Base-by-base conservation (phyloP, 2,329 filamentous ascomycete genomes). In the Aspergillus sclerotialis region DNA sequence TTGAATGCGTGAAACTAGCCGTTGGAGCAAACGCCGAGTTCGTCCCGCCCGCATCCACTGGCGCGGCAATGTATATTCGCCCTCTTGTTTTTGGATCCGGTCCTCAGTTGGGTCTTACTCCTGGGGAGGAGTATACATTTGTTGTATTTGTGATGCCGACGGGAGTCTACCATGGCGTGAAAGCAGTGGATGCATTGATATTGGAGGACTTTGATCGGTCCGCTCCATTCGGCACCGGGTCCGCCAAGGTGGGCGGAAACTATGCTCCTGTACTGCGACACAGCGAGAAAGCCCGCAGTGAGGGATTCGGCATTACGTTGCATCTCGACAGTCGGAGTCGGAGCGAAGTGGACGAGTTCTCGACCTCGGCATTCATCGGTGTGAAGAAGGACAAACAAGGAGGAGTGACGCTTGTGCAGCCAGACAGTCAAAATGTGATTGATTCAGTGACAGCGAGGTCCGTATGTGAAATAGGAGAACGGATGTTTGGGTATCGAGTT, bases 181-280 rank as follows among this genome's bases (percentile, higher is more conserved):
- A 88, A 48, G 86, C 90, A 0, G 87, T 94, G n/a, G 80, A 84
- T 53, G 86, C 84, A 2, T 67, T 95, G 34, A 84, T 96, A 39
- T 72, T 96, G 3, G 90, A 96, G 53, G 82, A 92, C 18, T 96
- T 96, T 57, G 90, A 96, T 61, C 84, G 90, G 18, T 78, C 89
- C 0, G 90, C 90, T n/a, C 90, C 92, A 1, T 78, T 88, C 50
- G 90, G 90, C 1, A 93, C 85, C 0, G 90, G 90, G 0, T 81
- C 78, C 42, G 90, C 87, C n/a, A 96, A 96, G 67, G 75, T 96
- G 3, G 90, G 92, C 16, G 92, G 90, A 10, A 96, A 96, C 67
- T 96, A 96, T 57, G 90, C 89, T 7, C 90, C 90, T 3, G 90
- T 96, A 4, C 65, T 96, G 52, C 73, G 84, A 36, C 88, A 86